Evolutionary conservation across 176 grass and related monocot species (phyloP).

Genomic region (Thalia dealbata): DNA sequence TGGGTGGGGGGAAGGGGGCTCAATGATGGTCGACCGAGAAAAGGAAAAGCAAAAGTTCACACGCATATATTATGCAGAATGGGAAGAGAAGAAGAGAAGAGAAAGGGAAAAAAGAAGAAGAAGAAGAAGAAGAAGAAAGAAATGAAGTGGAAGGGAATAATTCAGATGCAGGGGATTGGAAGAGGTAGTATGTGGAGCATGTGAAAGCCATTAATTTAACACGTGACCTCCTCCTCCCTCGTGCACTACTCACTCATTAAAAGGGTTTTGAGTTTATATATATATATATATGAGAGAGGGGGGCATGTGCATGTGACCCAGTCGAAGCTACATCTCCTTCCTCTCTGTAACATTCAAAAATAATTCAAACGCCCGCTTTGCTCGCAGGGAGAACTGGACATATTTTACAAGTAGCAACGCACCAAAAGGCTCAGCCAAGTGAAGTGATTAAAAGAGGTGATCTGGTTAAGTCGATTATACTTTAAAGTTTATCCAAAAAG

Average conservation of each 20-base stretch:
- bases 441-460: too few relatives aligned
- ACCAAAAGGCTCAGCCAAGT: too few relatives aligned
- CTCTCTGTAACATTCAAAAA: too few relatives aligned
- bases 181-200: not conserved
- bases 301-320: too few relatives aligned
- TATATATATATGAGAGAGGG: too few relatives aligned
- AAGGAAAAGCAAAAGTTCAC: not conserved
- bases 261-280: not conserved
- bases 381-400: too few relatives aligned
- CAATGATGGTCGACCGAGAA: not conserved
- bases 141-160: not conserved
- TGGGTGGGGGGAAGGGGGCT: not conserved
- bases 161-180: not conserved
- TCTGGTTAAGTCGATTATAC: too few relatives aligned
- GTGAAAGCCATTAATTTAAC: not conserved
- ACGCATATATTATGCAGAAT: not conserved
- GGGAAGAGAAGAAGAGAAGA: not conserved
- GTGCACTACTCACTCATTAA: not conserved
- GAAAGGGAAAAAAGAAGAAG: not conserved
- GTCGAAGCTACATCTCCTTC: too few relatives aligned
- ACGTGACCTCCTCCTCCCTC: not conserved
- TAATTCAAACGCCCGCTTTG: too few relatives aligned
- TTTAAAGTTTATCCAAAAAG: too few relatives aligned
- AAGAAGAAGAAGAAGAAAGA: too few relatives aligned
- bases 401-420: too few relatives aligned